Evolutionary conservation across 768 basidiomycete genomes (phyloP).

Genomic region (Termitomyces sp.): DNA sequence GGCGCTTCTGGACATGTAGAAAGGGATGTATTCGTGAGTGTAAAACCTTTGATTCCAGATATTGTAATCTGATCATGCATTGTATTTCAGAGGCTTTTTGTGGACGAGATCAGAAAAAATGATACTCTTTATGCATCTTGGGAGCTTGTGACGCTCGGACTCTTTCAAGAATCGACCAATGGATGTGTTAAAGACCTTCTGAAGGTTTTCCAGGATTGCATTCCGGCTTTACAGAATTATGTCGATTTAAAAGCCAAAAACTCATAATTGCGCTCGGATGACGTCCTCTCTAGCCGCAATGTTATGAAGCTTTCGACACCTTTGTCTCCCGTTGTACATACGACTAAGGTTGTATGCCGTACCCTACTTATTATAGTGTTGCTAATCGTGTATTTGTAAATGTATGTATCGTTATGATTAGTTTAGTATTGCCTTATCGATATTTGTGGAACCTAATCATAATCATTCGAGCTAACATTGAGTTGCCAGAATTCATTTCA

Average conservation of each 20-base stretch:
- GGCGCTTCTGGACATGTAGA: background rate
- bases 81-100: constrained; percentile 8
- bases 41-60: background rate
- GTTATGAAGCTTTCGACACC: background rate
- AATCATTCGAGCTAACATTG: background rate
- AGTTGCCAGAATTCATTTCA: no score
- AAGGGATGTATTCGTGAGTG: constrained; percentile 10
- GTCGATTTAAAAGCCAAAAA: background rate
- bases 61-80: background rate
- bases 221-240: constrained; percentile 9
- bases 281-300: no score
- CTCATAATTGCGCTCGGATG: background rate
- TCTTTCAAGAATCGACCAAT: background rate
- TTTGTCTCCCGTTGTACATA: background rate
- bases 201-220: constrained; percentile 6
- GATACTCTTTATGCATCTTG: constrained; percentile 6
- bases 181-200: constrained; percentile 1
- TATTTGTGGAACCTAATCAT: background rate
- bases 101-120: constrained; percentile 1
- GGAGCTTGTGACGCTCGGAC: constrained; percentile 6
- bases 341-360: no score
- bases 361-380: background rate
- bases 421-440: background rate
- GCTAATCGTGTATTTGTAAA: background rate
- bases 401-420: background rate